Base-by-base conservation (phyloP, 2,329 filamentous ascomycete species). In the Rosellinia necatrix region DNA sequence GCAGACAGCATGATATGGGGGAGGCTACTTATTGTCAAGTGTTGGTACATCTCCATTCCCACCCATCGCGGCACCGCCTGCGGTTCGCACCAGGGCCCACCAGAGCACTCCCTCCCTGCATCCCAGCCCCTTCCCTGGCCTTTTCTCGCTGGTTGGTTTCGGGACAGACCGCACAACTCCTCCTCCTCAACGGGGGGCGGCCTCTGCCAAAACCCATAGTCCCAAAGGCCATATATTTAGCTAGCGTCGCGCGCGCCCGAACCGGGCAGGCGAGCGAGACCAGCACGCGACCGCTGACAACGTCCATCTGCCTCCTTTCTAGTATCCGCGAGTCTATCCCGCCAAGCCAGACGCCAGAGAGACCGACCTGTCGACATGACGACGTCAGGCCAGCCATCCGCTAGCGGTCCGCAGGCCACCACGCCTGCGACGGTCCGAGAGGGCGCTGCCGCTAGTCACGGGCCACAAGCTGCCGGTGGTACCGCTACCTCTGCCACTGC, bases 391-490 rank as follows among this genome's bases (percentile, higher is more conserved):
- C 47, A 51, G 38, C 24, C 49, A 17, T 46, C 58, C 29, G 42
- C 52, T 56, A 52, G 50, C 21, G 34, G 29, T 15, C 35, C 53
- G 15, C 49, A 10, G 57, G 42, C 47, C 30, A 44, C 56, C 27
- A 47, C 56, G 17, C 25, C 60, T n/a, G 52, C 54, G 17, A 38
- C 50, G 13, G 46, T 25, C 9, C 49, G 32, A 53, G 49, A 53
- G 19, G 32, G 22, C 32, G 29, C 55, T 44, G n/a, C 52, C 44
- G 34, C 43, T 52, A 56, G 37, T 47, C 32, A 42, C 22, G 47
- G 49, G 24, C 41, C 41, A 21, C 24, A n/a, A 21, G 38, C 27
- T 40, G 48, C 37, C 21, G 38, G 25, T 9, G 21, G 35, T 38
- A 24, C 38, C 29, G 21, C 47, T 13, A 32, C 47, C 17, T 43